Conservation (phyloP, 768 basidiomycete species). For the Aureoboletus auriporus region DNA sequence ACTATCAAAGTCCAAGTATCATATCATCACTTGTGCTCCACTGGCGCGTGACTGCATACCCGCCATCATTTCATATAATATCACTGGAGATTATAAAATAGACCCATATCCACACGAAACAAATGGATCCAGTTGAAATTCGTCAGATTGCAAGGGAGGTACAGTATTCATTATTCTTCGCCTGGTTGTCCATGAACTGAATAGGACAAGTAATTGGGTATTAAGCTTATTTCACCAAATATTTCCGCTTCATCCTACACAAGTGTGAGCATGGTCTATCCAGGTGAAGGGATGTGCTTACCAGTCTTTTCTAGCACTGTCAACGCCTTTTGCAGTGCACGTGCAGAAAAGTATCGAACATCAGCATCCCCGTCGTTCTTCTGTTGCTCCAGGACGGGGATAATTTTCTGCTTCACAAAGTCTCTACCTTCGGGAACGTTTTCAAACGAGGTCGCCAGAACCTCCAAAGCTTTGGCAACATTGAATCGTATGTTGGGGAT, state of each 20-base stretch:
- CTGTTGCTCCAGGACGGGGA: slow-evolving; percentile 82
- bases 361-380: slow-evolving; percentile 91
- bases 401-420: slow-evolving; percentile 67
- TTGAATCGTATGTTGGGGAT: slow-evolving; percentile 99
- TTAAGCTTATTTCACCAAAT: slow-evolving; percentile 24
- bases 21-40: no score
- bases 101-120: background rate
- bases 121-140: slow-evolving; percentile 10
- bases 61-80: no score
- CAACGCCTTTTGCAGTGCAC: slow-evolving; percentile 63
- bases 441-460: slow-evolving; percentile 71
- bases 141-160: slow-evolving; percentile 25
- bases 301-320: slow-evolving; percentile 37
- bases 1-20: no score
- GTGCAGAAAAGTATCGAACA: slow-evolving; percentile 89
- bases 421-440: slow-evolving; percentile 64
- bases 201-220: slow-evolving; percentile 27
- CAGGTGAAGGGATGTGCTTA: slow-evolving; percentile 11
- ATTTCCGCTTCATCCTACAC: slow-evolving; percentile 19
- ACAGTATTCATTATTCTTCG: slow-evolving; percentile 31
- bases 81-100: no score
- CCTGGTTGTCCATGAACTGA: slow-evolving; percentile 14
- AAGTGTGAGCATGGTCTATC: slow-evolving; percentile 1
- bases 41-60: no score
- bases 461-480: slow-evolving; percentile 92